Conservation (phyloP, 768 basidiomycete species). For the Trametes punicea region DNA sequence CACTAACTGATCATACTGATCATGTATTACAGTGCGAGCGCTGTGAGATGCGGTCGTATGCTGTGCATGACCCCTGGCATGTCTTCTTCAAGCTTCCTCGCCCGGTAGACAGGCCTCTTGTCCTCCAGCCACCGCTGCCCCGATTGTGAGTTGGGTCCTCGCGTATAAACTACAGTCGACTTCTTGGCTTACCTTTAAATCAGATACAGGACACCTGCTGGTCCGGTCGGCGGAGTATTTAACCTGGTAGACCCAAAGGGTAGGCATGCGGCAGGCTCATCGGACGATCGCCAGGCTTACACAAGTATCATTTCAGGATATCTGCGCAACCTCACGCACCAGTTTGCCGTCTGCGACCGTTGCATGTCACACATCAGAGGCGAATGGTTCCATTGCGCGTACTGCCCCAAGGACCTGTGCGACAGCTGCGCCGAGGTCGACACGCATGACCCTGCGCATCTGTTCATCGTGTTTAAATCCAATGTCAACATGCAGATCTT, state of each 20-base stretch:
- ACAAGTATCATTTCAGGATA: constrained; percentile 45
- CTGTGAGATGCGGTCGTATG: constrained; percentile 78
- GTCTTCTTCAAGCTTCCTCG: constrained; percentile 85
- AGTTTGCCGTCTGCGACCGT: constrained; percentile 76
- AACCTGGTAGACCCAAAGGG: constrained; percentile 53
- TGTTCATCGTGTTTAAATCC: constrained; percentile 89
- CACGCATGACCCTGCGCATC: constrained; percentile 76
- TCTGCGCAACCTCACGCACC: constrained; percentile 56
- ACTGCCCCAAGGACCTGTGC: constrained; percentile 87
- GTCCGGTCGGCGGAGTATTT: constrained; percentile 42
- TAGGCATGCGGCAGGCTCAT: constrained; percentile 26
- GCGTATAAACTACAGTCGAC: background rate
- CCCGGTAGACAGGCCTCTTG: constrained; percentile 65
- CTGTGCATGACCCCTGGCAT: constrained; percentile 79
- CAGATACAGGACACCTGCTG: constrained; percentile 66
- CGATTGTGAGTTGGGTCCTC: constrained; percentile 47
- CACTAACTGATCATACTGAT: background rate
- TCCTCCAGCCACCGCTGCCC: constrained; percentile 62
- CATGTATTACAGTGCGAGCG: constrained; percentile 56
- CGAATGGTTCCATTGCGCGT: constrained; percentile 88
- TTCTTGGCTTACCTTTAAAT: constrained; percentile 7
- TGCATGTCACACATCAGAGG: constrained; percentile 83
- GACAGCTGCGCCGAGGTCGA: constrained; percentile 76
- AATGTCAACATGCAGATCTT: constrained; percentile 20
- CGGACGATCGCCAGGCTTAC: background rate